Evolutionary conservation across 805 yeast species (phyloP).

Genomic region (Candida dajiaensis): DNA sequence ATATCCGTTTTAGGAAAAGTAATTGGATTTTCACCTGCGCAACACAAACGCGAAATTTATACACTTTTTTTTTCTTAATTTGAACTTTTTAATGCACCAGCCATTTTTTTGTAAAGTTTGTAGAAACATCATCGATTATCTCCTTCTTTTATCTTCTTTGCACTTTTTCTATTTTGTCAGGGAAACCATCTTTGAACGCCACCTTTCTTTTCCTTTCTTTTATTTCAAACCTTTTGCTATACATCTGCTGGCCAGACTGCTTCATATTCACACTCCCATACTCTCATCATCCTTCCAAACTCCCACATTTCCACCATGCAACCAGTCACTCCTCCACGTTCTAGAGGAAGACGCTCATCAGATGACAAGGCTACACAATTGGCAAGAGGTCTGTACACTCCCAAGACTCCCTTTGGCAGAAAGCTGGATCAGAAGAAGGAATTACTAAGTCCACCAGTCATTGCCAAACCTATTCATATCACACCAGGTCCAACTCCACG

Average conservation of each 20-base stretch:
- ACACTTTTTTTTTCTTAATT: no score
- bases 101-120: neutral
- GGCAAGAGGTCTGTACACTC: slow-evolving; percentile 13
- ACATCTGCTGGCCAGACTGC: neutral
- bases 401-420: slow-evolving; percentile 20
- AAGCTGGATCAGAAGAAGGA: slow-evolving; percentile 5
- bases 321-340: slow-evolving; percentile 21
- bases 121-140: no score
- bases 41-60: neutral
- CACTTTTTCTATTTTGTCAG: neutral
- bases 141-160: no score
- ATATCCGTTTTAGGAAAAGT: neutral
- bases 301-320: slow-evolving; percentile 8
- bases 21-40: neutral
- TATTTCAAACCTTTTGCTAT: neutral
- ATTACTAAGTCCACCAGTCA: slow-evolving; percentile 8
- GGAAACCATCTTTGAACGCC: neutral
- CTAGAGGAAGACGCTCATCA: slow-evolving; percentile 1
- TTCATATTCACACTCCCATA: neutral
- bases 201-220: neutral
- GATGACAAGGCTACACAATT: slow-evolving; percentile 4
- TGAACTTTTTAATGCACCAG: neutral
- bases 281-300: neutral
- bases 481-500: slow-evolving; percentile 24
- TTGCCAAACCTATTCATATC: slow-evolving; percentile 4